These are phyloP conservation scores for Jaminaea rosea DNA, from an alignment of 1,284 basidiomycete genomes.

Conservation along the genomic window DNA sequence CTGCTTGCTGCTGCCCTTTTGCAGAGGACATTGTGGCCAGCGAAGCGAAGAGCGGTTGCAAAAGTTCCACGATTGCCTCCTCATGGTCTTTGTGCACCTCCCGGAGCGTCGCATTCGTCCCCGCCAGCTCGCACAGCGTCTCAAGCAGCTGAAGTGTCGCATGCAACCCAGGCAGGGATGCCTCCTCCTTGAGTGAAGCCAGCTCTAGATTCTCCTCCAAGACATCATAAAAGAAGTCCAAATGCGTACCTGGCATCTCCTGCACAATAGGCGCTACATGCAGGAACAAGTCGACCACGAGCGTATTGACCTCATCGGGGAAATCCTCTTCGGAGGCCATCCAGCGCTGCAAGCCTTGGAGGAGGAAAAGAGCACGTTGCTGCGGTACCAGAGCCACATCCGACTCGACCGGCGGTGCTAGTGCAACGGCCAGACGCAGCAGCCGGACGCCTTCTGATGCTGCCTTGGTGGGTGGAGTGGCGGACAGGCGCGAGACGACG, in stretches of 20 bases:
- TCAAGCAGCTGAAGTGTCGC: constrained; percentile 64
- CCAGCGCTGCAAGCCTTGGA: constrained; percentile 79
- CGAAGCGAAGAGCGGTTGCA: constrained; percentile 57
- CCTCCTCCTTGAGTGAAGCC: constrained; percentile 59
- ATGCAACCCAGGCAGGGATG: constrained; percentile 59
- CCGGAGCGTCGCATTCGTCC: constrained; percentile 65
- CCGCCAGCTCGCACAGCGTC: constrained; percentile 61
- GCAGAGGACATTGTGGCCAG: constrained; percentile 12
- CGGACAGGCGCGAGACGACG: constrained; percentile 68
- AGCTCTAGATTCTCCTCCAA: constrained; percentile 75
- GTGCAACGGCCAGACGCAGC: constrained; percentile 64
- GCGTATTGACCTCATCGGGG: constrained; percentile 62
- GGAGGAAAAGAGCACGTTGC: constrained; percentile 75
- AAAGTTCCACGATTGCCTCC: constrained; percentile 53
- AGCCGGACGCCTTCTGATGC: constrained; percentile 62
- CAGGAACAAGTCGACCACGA: constrained; percentile 65
- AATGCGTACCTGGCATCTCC: constrained; percentile 74
- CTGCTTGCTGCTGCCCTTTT: constrained; percentile 30
- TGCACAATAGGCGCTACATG: constrained; percentile 80
- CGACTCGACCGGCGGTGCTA: constrained; percentile 69
- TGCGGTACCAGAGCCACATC: constrained; percentile 72
- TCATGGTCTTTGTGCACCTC: constrained; percentile 61
- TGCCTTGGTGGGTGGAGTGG: constrained; percentile 59
- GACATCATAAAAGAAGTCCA: constrained; percentile 85
- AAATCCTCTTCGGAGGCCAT: constrained; percentile 65